Conservation (phyloP, 768 basidiomycete species). For the Neoboletus subvelutipes region DNA sequence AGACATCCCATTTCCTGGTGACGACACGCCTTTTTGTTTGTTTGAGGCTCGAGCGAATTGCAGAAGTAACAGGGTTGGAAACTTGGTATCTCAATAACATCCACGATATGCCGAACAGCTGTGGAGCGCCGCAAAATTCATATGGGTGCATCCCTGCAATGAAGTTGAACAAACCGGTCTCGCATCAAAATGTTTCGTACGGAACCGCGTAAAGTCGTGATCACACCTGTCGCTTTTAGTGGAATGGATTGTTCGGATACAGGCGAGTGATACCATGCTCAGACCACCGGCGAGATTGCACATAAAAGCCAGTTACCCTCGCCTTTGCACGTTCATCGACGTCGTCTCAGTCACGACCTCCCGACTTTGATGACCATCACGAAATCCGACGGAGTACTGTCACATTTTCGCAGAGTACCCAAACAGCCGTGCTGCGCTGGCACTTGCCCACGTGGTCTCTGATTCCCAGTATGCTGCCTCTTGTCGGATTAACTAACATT, state of each 20-base stretch:
- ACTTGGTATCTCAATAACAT: background rate
- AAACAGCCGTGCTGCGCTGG: background rate
- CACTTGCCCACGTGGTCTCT: background rate
- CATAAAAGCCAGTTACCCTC: background rate
- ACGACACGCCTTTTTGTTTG: background rate
- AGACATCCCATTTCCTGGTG: background rate
- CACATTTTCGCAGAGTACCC: background rate
- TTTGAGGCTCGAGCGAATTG: background rate
- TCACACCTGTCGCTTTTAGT: background rate
- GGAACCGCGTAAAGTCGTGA: background rate
- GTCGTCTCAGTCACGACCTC: background rate
- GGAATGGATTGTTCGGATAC: background rate
- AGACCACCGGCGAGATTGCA: background rate
- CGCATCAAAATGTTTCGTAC: background rate
- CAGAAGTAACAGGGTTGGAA: background rate
- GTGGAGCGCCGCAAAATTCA: background rate
- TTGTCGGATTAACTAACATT: background rate
- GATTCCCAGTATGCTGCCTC: background rate
- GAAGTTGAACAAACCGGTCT: background rate
- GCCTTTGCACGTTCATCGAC: no score
- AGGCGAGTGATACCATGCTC: background rate
- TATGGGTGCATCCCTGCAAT: background rate
- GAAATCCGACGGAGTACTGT: background rate
- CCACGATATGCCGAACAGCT: background rate
- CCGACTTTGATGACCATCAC: background rate